phyloP scores from a whole-genome alignment of 768 basidiomycete genomes.

The Phylloporus scabripes region DNA sequence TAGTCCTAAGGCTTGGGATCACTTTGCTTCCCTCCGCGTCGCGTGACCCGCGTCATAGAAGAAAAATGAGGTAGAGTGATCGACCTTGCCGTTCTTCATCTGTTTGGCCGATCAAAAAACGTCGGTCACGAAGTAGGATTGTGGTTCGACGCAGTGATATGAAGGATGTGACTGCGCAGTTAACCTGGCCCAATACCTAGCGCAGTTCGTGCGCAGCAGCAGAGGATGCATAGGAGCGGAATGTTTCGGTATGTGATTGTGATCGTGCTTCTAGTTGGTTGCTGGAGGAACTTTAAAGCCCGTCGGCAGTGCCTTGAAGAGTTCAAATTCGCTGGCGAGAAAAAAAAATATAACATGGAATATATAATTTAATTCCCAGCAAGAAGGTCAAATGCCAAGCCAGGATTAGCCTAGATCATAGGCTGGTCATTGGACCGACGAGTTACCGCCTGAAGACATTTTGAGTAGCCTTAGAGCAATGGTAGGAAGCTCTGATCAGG shows the following conservation, averaged over 20 bases:
- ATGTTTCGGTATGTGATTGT: background rate
- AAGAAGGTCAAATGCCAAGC: no score
- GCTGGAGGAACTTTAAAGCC: background rate
- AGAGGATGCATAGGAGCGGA: background rate
- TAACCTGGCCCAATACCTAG: background rate
- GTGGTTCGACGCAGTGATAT: background rate
- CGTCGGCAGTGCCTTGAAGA: background rate
- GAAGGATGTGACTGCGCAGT: background rate
- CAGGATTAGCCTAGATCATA: no score
- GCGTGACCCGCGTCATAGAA: background rate
- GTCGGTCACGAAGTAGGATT: background rate
- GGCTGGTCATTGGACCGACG: no score
- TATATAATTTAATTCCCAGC: no score
- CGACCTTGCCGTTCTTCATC: background rate
- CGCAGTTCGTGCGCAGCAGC: background rate
- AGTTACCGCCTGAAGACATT: no score
- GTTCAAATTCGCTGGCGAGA: no score
- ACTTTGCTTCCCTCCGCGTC: background rate
- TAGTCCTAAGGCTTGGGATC: background rate
- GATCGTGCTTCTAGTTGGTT: background rate
- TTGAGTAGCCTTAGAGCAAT: no score
- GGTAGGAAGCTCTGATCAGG: no score
- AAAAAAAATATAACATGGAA: no score
- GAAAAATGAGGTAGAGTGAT: background rate
- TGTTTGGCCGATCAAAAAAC: background rate